Base-by-base conservation (phyloP, 495 filamentous ascomycete species). In the Aspergillus kassunensis region DNA sequence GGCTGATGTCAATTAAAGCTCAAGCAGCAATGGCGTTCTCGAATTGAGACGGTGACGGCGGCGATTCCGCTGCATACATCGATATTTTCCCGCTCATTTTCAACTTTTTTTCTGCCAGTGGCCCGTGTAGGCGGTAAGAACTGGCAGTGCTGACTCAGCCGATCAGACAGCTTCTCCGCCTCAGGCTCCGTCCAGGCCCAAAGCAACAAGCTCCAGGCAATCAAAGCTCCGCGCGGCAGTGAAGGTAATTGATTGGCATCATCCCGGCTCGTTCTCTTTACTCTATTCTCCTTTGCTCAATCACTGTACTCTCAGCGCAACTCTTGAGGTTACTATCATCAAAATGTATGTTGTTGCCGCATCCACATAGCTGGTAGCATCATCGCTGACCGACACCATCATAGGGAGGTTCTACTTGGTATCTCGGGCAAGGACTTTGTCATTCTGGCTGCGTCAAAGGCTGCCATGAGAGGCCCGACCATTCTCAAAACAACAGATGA, bases 401-500 rank as follows among this genome's bases (percentile, higher is more conserved):
- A 48, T 58, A 98, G 91, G 93, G 93, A 99, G 84, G 90, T 97
- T 69, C 79, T 99, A 70, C 82, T 99, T 51, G 93, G 93, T 51
- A 95, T 99, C 68, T 96, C 93, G 31, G 95, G 93, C 76, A 93
- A 92, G 78, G 93, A 99, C 81, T 99, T 96, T 74, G 91, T 90
- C 75, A 85, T 99, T 79, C 79, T 99, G 68, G 93, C 91, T 51
- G 91, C 93, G 52, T 97, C 92, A 33, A 97, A 97, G 75, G 93
- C 95, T 58, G 88, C 88, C 57, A 97, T 97, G 91, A 83, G 93
- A 70, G 93, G 93, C 59, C 90, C 89, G 40, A 97, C 92, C 18
- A 87, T 99, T 65, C 83, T 99, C 66, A 99, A 99, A 74, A 86
- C 90, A 23, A 80, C 86, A 60, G 95, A 99, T 72, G 92, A 97